Evolutionary conservation across 371 early-diverging fungal species (phyloP).

Genomic region (Homolaphlyctis polyrhiza): DNA sequence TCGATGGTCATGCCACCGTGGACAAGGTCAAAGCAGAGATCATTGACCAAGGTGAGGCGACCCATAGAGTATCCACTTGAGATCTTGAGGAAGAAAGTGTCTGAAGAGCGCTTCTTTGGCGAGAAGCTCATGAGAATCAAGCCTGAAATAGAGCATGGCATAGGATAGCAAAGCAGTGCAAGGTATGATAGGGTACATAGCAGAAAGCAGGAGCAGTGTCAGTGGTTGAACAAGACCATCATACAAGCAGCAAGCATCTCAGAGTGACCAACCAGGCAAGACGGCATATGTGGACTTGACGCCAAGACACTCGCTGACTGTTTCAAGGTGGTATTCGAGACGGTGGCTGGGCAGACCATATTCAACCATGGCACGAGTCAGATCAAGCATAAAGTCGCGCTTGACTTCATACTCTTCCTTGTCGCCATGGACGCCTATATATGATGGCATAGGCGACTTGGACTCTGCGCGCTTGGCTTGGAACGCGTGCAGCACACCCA

Average conservation of each 20-base stretch:
- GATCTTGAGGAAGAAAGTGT: constrained; percentile 31
- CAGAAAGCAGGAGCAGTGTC: no score
- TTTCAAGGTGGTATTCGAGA: constrained; percentile 61
- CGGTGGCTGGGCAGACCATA: constrained; percentile 76
- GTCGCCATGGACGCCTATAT: not conserved
- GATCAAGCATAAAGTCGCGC: constrained; percentile 62
- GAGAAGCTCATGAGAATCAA: constrained; percentile 28
- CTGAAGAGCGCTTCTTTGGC: constrained; percentile 15
- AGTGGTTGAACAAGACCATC: no score
- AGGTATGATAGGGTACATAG: no score
- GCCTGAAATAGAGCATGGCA: no score
- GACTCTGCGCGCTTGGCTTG: no score
- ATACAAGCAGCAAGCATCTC: no score
- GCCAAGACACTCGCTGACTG: constrained; percentile 50
- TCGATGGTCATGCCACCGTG: constrained; percentile 32
- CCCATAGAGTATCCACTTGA: constrained; percentile 36
- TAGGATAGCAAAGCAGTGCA: no score
- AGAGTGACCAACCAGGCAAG: no score
- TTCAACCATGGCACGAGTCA: constrained; percentile 60
- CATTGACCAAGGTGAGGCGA: constrained; percentile 34
- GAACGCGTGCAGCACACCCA: no score
- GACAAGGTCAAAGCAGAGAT: constrained; percentile 29
- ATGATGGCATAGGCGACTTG: no score
- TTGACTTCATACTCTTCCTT: constrained; percentile 11
- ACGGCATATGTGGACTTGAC: constrained; percentile 55